Evolutionary conservation across 2,329 filamentous ascomycete genomes (phyloP).

Genomic region (Fusarium tricinctum): DNA sequence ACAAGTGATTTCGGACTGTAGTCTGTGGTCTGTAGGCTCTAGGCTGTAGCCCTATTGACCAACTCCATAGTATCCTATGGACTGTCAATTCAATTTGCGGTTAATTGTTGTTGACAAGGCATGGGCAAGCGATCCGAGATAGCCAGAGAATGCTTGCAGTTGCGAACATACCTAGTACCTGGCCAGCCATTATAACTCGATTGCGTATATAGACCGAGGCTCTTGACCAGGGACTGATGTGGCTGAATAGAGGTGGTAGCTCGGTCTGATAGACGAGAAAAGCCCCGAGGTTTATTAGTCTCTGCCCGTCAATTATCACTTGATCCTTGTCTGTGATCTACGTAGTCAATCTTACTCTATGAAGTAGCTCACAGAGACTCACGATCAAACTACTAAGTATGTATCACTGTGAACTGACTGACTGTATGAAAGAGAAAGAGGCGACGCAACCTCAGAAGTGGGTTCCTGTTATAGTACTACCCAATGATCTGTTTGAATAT

Average conservation of each 20-base stretch:
- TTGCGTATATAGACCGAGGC: conserved; percentile 13
- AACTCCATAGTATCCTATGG: not conserved
- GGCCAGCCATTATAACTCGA: conserved; percentile 2
- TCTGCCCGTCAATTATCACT: conserved; percentile 24
- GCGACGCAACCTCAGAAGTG: not conserved
- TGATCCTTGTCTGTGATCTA: conserved; percentile 37
- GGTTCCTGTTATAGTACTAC: not conserved
- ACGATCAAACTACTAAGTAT: not conserved
- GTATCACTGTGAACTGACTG: not conserved
- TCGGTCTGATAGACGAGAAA: conserved; percentile 10
- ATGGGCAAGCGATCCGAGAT: conserved; percentile 12
- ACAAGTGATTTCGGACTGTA: conserved; percentile 12
- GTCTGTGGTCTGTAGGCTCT: too few relatives aligned
- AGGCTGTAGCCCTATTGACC: conserved; percentile 16
- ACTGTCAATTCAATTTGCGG: conserved; percentile 9
- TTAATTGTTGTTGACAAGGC: conserved; percentile 1
- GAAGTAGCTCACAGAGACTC: not conserved
- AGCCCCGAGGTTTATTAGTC: conserved; percentile 12
- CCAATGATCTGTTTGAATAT: not conserved
- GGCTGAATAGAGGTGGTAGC: conserved; percentile 16
- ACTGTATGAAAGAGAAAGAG: not conserved
- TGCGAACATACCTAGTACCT: conserved; percentile 3
- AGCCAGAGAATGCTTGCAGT: conserved; percentile 22
- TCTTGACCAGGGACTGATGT: conserved; percentile 17
- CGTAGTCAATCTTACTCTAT: conserved; percentile 21